Evolutionary conservation across 106 monocot species (phyloP).

Genomic region (Dioscorea dumetorum): DNA sequence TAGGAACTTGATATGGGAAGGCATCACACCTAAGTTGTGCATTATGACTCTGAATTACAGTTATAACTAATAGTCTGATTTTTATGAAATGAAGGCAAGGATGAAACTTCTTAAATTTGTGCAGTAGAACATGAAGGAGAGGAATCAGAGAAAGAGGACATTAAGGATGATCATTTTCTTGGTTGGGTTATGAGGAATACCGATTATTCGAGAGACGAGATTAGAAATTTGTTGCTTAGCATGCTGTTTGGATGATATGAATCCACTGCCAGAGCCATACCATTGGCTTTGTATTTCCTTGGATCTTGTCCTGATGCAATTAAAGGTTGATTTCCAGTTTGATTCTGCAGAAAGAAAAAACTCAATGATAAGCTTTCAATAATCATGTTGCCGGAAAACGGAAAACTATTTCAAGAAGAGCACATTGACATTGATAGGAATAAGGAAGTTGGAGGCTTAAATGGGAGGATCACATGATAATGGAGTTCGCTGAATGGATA

Average conservation of each 20-base stretch:
- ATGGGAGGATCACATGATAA: background rate
- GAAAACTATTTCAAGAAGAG: background rate
- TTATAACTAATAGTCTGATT: background rate
- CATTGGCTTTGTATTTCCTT: background rate
- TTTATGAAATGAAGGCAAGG: background rate
- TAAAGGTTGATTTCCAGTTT: background rate
- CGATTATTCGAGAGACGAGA: background rate
- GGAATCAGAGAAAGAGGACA: background rate
- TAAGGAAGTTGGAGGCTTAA: background rate
- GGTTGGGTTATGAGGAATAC: background rate
- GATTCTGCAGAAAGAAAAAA: background rate
- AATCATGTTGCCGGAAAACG: background rate
- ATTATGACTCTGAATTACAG: background rate
- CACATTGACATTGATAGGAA: background rate
- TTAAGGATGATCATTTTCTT: background rate
- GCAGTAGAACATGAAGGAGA: background rate
- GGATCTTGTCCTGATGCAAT: background rate
- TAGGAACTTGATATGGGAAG: background rate
- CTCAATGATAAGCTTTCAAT: background rate
- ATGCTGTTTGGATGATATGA: background rate
- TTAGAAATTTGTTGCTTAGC: background rate
- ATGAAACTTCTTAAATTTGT: background rate
- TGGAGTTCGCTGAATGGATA: constrained; percentile 1
- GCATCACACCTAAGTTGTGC: background rate
- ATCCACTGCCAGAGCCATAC: background rate